Percentiles rank a stretch among this genome's conserved stretches.
Conservation (phyloP, 176 grass and related monocot species). For the Zea luxurians region DNA sequence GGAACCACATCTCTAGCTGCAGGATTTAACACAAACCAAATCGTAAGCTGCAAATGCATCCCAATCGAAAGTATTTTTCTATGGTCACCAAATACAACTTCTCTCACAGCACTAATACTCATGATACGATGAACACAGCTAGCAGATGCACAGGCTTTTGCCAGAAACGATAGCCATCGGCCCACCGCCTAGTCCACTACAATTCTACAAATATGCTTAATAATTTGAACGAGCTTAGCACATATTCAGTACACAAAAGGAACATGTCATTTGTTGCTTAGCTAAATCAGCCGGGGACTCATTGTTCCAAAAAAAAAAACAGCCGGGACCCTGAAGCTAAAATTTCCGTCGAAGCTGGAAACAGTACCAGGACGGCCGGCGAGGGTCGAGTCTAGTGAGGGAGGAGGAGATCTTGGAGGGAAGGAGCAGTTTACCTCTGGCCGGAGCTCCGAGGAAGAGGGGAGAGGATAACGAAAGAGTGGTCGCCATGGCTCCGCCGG, state of each 20-base stretch:
- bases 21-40: slow-evolving; percentile 14
- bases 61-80: background rate
- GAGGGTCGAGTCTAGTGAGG: background rate
- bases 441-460: slow-evolving; percentile 39
- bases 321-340: background rate
- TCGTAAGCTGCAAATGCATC: background rate
- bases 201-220: background rate
- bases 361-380: background rate
- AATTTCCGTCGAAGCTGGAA: background rate
- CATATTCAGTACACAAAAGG: background rate
- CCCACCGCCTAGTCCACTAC: background rate
- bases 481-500: slow-evolving; percentile 42
- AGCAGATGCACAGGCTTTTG: background rate
- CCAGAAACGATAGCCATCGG: background rate
- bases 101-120: background rate
- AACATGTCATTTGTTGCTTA: background rate
- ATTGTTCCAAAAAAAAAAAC: too few relatives aligned
- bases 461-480: slow-evolving; percentile 50
- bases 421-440: slow-evolving; percentile 43
- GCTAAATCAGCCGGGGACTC: background rate
- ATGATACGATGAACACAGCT: background rate
- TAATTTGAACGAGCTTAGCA: background rate
- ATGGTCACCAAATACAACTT: background rate
- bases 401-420: background rate
- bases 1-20: slow-evolving; percentile 38